Conservation (phyloP, 495 filamentous ascomycete genomes). For the Mytilinidion resinicola region DNA sequence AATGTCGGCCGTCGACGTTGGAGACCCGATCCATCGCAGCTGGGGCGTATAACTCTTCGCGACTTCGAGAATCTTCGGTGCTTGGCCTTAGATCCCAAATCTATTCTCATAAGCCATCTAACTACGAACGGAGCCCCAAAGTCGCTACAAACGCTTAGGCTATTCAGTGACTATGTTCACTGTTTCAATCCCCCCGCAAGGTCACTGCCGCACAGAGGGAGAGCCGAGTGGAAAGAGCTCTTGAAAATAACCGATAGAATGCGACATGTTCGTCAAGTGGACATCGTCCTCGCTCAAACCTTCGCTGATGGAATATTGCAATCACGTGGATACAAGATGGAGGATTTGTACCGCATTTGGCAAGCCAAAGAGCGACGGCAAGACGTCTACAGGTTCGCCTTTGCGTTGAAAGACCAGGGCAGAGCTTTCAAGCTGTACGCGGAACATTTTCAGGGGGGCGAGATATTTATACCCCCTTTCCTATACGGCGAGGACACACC, state of each 20-base stretch:
- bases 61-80: constrained; percentile 1
- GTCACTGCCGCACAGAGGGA: background rate
- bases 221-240: background rate
- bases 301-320: background rate
- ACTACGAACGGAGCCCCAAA: background rate
- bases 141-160: constrained; percentile 6
- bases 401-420: constrained; percentile 4
- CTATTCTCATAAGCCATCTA: constrained; percentile 1
- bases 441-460: constrained; percentile 1
- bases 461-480: constrained; percentile 19
- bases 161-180: constrained; percentile 3
- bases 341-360: background rate
- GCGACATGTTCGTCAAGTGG: background rate
- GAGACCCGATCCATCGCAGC: background rate
- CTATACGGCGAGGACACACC: constrained; percentile 22
- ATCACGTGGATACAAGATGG: background rate
- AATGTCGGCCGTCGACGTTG: constrained; percentile 7
- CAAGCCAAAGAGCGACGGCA: background rate
- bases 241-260: background rate
- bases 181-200: background rate
- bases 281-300: background rate
- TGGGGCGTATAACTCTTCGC: background rate
- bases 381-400: constrained; percentile 13
- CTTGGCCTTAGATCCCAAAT: constrained; percentile 14
- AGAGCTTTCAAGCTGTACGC: constrained; percentile 10